These are phyloP conservation scores for Arthrobotrys pseudoclavata DNA, from an alignment of 2,329 filamentous ascomycete genomes.

Conservation along the genomic window DNA sequence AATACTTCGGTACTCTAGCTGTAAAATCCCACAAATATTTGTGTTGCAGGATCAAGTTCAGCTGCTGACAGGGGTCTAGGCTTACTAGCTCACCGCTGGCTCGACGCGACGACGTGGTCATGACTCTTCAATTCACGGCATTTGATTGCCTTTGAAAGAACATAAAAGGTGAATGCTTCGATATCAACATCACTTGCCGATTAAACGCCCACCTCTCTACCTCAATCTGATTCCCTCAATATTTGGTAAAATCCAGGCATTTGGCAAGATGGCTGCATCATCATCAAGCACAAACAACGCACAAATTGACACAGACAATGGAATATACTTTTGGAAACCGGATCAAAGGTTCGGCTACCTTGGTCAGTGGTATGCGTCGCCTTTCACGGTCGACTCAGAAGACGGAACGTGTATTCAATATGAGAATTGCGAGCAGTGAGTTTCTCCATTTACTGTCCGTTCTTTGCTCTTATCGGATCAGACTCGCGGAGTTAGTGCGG, in stretches of 20 bases:
- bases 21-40: constrained; percentile 17
- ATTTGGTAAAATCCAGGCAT: not conserved
- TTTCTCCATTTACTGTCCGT: constrained; percentile 22
- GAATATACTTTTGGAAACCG: constrained; percentile 69
- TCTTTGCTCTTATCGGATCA: constrained; percentile 24
- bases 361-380: constrained; percentile 74
- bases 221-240: constrained; percentile 1
- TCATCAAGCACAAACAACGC: constrained; percentile 53
- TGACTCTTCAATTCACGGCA: constrained; percentile 43
- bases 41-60: constrained; percentile 9
- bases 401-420: constrained; percentile 66
- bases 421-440: constrained; percentile 71
- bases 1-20: not conserved
- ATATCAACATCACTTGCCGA: constrained; percentile 13
- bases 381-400: constrained; percentile 68
- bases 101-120: constrained; percentile 14
- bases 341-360: constrained; percentile 71
- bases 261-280: constrained; percentile 52
- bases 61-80: constrained; percentile 1
- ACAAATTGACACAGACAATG: constrained; percentile 44
- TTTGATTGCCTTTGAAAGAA: not conserved
- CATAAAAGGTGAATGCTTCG: constrained; percentile 42
- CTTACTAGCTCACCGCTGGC: constrained; percentile 2
- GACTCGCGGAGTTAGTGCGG: constrained; percentile 12
- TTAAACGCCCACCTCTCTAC: constrained; percentile 17